Evolutionary conservation across 164 flowering plant species (phyloP), one percentile per base, ranked within the genome.

Genomic region (Aristolochia contorta): DNA sequence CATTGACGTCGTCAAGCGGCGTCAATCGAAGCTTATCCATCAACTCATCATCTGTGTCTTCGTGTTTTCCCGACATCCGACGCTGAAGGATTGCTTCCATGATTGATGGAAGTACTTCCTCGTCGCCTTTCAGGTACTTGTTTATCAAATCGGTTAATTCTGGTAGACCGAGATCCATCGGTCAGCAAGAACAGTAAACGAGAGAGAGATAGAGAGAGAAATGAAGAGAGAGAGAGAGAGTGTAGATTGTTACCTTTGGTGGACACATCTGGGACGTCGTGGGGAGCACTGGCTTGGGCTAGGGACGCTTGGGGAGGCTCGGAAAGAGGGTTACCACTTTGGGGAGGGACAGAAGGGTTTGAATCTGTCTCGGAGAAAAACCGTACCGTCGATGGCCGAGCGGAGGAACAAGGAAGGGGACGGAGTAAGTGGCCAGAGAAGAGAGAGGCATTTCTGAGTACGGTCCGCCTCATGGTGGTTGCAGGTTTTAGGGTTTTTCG

Each of bases 31-130:
- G 66, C 51, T 91, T 79, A 0, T 84, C 90, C 60, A 77, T 52
- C 70, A 84, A 55, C 67, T 83, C 92, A 48, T 89, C 89, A 66
- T 89, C 92, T 0, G 89, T 81, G 8, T 91, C 85, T 61, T 74
- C 87, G 55, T 86, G 91, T 71, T 87, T 84, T 51, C 75, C 79
- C 0, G 70, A 20, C 62, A 85, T 32, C 60, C 61, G 84, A 66
- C 95, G 75, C 61, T 30, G 62, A 52, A 87, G 52, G 57, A 85
- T 72, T 4, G 89, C 76, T 65, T 90, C 92, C 60, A 79, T 30
- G 24, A 90, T 77, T 7, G 67, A 46, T 0, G 84, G 81, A 2
- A 87, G 78, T 12, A 65, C 84, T 56, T 78, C 83, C 48, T 84
- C 84, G 20, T 80, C 74, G 0, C 85, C 87, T 57, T 82, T 71